A percentile compares a stretch with the other conserved stretches of the same genome.
These are phyloP conservation scores for Aspergillus pseudoterreus DNA, from an alignment of 2,329 filamentous ascomycete species.

Conservation along the genomic window DNA sequence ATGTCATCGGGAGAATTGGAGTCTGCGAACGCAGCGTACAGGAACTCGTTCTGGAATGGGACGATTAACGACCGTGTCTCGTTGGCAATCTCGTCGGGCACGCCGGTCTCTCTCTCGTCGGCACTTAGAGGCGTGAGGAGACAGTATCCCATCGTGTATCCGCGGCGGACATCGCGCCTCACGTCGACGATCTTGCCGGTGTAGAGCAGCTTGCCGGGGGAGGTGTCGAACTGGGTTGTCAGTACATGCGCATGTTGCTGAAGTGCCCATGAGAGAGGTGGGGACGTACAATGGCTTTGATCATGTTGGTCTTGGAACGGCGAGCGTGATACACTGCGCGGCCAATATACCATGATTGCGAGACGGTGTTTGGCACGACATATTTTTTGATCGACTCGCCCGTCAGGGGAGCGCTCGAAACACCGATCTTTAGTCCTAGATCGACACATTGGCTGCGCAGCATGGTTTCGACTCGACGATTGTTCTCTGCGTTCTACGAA, in stretches of 20 bases:
- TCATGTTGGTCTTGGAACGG: constrained; percentile 28
- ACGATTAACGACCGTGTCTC: constrained; percentile 8
- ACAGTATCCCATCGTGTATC: constrained; percentile 37
- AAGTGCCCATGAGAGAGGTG: background rate
- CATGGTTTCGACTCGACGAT: constrained; percentile 21
- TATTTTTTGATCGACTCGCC: constrained; percentile 24
- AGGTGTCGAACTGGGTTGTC: constrained; percentile 22
- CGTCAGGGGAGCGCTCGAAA: constrained; percentile 19
- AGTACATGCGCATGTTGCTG: background rate
- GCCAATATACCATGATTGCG: constrained; percentile 29
- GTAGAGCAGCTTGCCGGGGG: constrained; percentile 37
- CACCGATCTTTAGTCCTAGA: constrained; percentile 10
- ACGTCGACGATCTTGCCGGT: constrained; percentile 46
- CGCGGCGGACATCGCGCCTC: constrained; percentile 33
- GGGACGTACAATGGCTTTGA: constrained; percentile 35
- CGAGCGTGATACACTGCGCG: constrained; percentile 25
- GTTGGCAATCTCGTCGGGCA: constrained; percentile 7
- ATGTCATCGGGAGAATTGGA: background rate
- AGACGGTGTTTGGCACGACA: constrained; percentile 27
- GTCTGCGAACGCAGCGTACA: constrained; percentile 21
- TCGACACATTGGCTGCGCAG: background rate
- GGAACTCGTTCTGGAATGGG: constrained; percentile 29
- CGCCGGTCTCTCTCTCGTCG: background rate
- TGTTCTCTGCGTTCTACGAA: constrained; percentile 21
- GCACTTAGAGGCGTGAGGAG: constrained; percentile 23